A percentile compares a stretch with the other conserved stretches of the same genome.
phyloP scores from a whole-genome alignment of 140 eudicot species.

The Bidens hawaiensis region DNA sequence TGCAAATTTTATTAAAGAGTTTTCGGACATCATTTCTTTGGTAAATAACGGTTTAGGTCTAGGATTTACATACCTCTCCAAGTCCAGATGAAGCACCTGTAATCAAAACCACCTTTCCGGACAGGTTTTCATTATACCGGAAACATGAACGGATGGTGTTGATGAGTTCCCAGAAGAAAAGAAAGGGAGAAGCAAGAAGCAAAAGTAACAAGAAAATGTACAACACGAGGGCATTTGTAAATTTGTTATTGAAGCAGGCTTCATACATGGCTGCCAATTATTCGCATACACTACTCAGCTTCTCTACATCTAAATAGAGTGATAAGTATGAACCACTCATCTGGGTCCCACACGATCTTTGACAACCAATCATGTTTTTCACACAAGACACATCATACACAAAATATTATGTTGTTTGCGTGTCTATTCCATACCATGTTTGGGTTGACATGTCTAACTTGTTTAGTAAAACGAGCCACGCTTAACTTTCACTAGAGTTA shows the following conservation, averaged over 20 bases:
- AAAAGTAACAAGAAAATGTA: constrained; percentile 20
- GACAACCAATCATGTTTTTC: neutral
- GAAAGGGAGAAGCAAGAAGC: constrained; percentile 18
- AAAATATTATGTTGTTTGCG: no score
- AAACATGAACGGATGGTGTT: constrained; percentile 13
- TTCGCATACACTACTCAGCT: neutral
- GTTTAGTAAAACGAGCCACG: no score
- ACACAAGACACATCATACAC: neutral
- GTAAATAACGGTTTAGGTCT: no score
- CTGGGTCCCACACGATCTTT: neutral
- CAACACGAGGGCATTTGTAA: constrained; percentile 16
- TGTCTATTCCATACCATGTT: no score
- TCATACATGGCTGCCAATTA: constrained; percentile 23
- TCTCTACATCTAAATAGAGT: neutral
- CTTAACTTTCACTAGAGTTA: no score
- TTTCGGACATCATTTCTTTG: no score
- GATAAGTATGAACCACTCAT: neutral
- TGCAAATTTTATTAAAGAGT: neutral
- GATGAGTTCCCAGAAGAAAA: constrained; percentile 22
- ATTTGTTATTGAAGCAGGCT: constrained; percentile 13
- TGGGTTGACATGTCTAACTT: no score
- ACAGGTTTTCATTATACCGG: constrained; percentile 13
- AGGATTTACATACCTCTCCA: constrained; percentile 25
- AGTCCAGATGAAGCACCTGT: constrained; percentile 41
- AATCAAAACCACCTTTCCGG: constrained; percentile 33